Evolutionary conservation across 2,329 filamentous ascomycete species (phyloP), one percentile per base, ranked within the genome.

Genomic region (Pyrenophora teres): DNA sequence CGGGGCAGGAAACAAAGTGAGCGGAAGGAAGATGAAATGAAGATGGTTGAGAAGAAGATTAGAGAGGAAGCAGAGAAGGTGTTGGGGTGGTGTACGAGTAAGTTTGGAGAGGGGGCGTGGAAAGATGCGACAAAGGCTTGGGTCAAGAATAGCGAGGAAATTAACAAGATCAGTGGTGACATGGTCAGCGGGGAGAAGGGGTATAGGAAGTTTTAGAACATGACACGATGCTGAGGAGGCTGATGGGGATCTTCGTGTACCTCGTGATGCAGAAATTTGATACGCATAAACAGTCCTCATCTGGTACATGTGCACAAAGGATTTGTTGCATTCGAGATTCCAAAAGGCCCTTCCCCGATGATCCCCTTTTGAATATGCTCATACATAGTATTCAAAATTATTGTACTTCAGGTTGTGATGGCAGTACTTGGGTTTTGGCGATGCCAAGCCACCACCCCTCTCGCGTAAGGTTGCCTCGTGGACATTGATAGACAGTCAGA

Each of bases 111-210:
- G 13, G 67, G 57, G 3, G 67, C 59, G 59, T 69, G 73, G 61
- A 53, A 60, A 27, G 79, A 83, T 73, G 80, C 78, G 39, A 78
- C 63, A 4, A 48, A 52, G 16, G 74, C 71, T 18, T 80, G 76
- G 75, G 74, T 76, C 7, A 71, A 70, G 67, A 74, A 74, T 41
- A 64, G 67, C 23, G 65, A 68, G 54, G 73, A 78, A 52, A 67
- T 76, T 18, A 71, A 68, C 50, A 66, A 75, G 58, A 75, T 76
- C 35, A 74, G 72, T 4, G 60, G 74, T 46, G 70, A 72, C 46
- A 78, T 79, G 76, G 69, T 78, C 2, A 77, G 70, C 53, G 75
- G 76, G 7, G 76, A 72, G 1, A 72, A 76, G 46, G 78, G 77
- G 8, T 75, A 69, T 59, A 67, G 78, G 55, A 66, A 77, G 42